Base-by-base conservation (phyloP, 1,284 basidiomycete species). In the Crepidotus sp. region DNA sequence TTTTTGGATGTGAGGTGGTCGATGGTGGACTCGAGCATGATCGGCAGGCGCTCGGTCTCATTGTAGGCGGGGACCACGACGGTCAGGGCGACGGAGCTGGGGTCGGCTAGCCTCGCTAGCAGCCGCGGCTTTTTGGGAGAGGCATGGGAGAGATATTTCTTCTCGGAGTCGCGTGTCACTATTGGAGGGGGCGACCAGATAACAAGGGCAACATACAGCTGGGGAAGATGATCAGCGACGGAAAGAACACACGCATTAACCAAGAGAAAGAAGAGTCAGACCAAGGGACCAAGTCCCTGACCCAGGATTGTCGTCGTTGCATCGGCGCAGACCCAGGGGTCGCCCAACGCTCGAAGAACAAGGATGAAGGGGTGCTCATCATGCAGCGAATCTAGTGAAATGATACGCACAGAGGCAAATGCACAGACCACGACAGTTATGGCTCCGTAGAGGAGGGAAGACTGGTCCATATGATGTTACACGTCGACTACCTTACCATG, bases 21-120 rank as follows among this genome's bases (percentile, higher is more conserved):
- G 40, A 94, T 64, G 6, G 89, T 78, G 18, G 80, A 77, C 4
- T 71, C 65, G 52, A 97, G 75, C 91, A 96, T 96, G 30, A 66
- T 59, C 0, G 81, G 81, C n/a, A 97, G 68, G 5, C 93, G 76
- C 11, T 73, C 64, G 7, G 76, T 76, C 64, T 96, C 93, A 58
- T 96, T 96, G 69, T 82, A 97, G 0, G 93, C 92, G 10, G 93
- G 93, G 6, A 96, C 78, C 46, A 96, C 73, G 50, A 96, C 74
- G 15, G 78, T 83, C 22, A 97, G 68, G 55, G 85, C 80, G 21
- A 83, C 69, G 1, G 70, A 65, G 45, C 70, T 65, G 2, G 70
- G 57, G 43, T 80, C 75, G 25, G 65, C 54, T 14, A 87, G 66
- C 3, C 67, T 68, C 6, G 78, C 67, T 1, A 88, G 66, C 0